Evolutionary conservation across 2,329 filamentous ascomycete species (phyloP).

Genomic region (Aspergillus sp.): DNA sequence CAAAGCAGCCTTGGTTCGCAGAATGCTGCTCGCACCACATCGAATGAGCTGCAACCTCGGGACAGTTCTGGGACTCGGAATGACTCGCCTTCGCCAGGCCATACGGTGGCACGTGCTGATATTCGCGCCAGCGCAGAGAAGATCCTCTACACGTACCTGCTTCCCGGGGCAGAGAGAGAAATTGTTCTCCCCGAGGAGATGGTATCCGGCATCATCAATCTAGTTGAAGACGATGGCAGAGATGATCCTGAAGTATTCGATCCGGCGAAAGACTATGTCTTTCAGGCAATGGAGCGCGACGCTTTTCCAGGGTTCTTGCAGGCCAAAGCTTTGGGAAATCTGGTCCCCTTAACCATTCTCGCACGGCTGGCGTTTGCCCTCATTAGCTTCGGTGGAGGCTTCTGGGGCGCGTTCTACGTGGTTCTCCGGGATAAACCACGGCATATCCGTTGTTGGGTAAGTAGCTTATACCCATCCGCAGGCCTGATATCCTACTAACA

Average conservation of each 20-base stretch:
- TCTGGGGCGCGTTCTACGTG: slow-evolving; percentile 91
- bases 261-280: slow-evolving; percentile 97
- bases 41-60: slow-evolving; percentile 52
- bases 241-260: slow-evolving; percentile 98
- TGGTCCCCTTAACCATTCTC: slow-evolving; percentile 88
- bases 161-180: slow-evolving; percentile 93
- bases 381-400: slow-evolving; percentile 81
- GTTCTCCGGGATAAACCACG: slow-evolving; percentile 84
- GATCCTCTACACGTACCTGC: slow-evolving; percentile 95
- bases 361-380: slow-evolving; percentile 83
- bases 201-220: slow-evolving; percentile 77
- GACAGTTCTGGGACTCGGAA: slow-evolving; percentile 64
- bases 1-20: slow-evolving; percentile 55
- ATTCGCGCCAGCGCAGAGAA: slow-evolving; percentile 94
- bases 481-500: slow-evolving; percentile 23
- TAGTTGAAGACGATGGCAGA: slow-evolving; percentile 86
- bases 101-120: slow-evolving; percentile 83
- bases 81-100: slow-evolving; percentile 78
- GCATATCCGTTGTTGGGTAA: slow-evolving; percentile 78
- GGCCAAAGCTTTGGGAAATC: slow-evolving; percentile 91
- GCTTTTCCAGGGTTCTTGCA: slow-evolving; percentile 97
- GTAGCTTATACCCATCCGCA: slow-evolving; percentile 35
- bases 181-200: slow-evolving; percentile 90
- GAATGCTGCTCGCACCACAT: slow-evolving; percentile 40
- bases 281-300: slow-evolving; percentile 98